phyloP scores from a whole-genome alignment of 495 filamentous ascomycete species.

The Elaphomyces granulatus region DNA sequence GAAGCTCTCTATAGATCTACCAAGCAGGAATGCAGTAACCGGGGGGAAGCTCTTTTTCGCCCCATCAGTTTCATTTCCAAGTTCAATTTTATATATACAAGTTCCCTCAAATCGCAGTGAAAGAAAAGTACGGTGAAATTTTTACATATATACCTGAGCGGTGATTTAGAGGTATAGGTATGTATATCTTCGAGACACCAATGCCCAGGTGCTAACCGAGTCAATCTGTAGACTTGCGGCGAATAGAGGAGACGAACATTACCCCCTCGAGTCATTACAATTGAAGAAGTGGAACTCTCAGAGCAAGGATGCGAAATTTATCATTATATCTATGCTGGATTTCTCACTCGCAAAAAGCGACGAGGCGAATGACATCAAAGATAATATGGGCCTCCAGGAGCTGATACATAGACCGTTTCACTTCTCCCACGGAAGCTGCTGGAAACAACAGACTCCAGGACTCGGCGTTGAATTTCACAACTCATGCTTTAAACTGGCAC shows the following conservation, averaged over 20 bases:
- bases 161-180: no score
- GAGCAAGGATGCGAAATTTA: conserved; percentile 79
- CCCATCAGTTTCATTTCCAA: no score
- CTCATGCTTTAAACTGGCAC: conserved; percentile 84
- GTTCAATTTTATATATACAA: no score
- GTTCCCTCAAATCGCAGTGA: no score
- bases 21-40: no score
- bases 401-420: conserved; percentile 79
- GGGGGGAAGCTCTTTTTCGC: no score
- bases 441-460: conserved; percentile 22
- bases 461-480: conserved; percentile 48
- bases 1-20: no score
- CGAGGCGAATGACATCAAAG: conserved; percentile 61
- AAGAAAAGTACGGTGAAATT: no score
- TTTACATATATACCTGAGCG: no score
- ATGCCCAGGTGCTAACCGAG: no score
- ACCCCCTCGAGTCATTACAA: conserved; percentile 61
- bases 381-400: conserved; percentile 89
- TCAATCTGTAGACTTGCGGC: conserved; percentile 85
- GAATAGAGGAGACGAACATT: conserved; percentile 98
- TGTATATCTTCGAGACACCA: no score
- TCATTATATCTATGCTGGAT: conserved; percentile 78
- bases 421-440: conserved; percentile 47
- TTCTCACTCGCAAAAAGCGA: conserved; percentile 70
- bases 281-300: conserved; percentile 76